Evolutionary conservation across 352 stramenopile species (phyloP), one percentile per base, ranked within the genome.

Genomic region (Pythium sukuiense): DNA sequence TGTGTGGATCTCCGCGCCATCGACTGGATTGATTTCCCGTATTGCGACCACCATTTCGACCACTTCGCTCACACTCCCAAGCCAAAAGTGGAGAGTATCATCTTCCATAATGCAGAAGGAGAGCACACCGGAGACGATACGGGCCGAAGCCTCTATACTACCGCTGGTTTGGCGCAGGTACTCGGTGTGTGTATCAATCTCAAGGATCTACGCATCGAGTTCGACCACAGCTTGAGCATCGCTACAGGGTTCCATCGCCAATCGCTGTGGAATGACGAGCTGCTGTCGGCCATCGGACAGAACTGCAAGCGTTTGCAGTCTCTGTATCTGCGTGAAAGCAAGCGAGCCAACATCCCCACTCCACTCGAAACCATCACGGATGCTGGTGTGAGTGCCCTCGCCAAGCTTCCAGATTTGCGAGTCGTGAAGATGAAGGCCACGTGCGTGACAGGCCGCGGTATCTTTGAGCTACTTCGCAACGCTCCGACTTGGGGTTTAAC

Each of bases 351-450:
- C 37, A 69, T 69, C 48, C 63, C 63, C 6, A 69, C 56, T 11
- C 64, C 57, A 20, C 56, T 70, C 2, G 56, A 61, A 5, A 70
- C 64, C 18, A 61, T 70, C 56, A 65, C 56, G 4, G 64, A 70
- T n/a, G 33, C 30, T 1, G 64, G 56, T 6, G 26, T 70, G 35
- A 49, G 27, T 41, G 53, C 59, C 7, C 52, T 70, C 8, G 64
- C 56, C 2, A 26, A 3, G 12, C 24, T 70, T 3, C 57, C 49
- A 11, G 41, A 65, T 20, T 57, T 70, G 13, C 37, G 50, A 0
- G 11, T 26, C 2, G 29, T 65, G 1, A 55, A 70, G 27, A 55
- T 70, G 56, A 70, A 70, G 35, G 64, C 57, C 8, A 70, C 50
- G 11, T 52, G 29, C 18, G 33, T 57, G 7, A 65, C 64, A 3